Percentiles rank a stretch among this genome's conserved stretches.
Evolutionary conservation across 768 basidiomycete species (phyloP).

Genomic region (Lentinus brumalis): DNA sequence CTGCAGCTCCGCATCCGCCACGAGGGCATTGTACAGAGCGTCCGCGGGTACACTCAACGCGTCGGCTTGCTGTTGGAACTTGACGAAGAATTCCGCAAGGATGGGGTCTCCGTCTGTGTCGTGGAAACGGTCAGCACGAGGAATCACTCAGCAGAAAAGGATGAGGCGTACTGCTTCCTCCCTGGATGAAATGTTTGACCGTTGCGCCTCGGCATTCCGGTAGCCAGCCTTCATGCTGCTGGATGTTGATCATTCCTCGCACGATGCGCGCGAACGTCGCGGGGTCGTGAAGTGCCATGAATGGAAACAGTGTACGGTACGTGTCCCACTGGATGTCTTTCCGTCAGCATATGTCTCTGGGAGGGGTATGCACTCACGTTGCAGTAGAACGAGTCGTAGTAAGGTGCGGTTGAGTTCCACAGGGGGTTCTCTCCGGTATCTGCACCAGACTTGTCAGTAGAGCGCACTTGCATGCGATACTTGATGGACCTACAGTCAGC

Average conservation of each 20-base stretch:
- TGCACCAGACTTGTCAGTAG: conserved; percentile 42
- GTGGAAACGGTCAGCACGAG: not conserved
- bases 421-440: conserved; percentile 52
- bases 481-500: conserved; percentile 61
- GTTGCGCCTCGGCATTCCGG: conserved; percentile 66
- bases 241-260: conserved; percentile 67
- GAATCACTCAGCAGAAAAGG: not conserved
- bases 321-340: conserved; percentile 56
- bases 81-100: conserved; percentile 64
- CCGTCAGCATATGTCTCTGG: not conserved
- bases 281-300: conserved; percentile 67
- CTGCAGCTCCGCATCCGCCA: conserved; percentile 60
- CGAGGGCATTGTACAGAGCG: conserved; percentile 56
- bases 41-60: conserved; percentile 48
- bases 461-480: too few species aligned
- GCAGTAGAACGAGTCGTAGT: conserved; percentile 69
- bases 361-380: conserved; percentile 46
- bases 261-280: conserved; percentile 59
- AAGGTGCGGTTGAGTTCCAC: conserved; percentile 66
- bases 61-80: conserved; percentile 55
- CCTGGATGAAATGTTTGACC: conserved; percentile 54
- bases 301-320: conserved; percentile 60
- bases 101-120: conserved; percentile 61
- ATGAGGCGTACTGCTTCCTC: conserved; percentile 56
- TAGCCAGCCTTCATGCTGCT: conserved; percentile 70